Evolutionary conservation across 2,329 filamentous ascomycete genomes (phyloP).

Genomic region (Magnaporthiopsis incrustans): DNA sequence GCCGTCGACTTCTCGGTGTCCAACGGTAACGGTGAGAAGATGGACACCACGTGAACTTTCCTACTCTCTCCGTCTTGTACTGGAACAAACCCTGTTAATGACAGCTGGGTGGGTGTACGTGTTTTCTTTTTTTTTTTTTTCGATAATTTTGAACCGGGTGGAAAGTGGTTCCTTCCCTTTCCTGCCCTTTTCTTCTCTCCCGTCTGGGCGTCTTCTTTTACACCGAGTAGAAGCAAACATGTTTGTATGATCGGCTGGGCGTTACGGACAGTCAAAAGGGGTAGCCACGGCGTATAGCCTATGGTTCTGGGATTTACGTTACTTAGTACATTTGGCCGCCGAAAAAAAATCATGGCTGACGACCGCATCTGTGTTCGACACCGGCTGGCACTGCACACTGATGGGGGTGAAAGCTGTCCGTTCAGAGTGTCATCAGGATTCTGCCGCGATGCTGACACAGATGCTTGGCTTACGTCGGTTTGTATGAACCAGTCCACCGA

Average conservation of each 20-base stretch:
- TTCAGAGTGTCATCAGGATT: too few relatives aligned
- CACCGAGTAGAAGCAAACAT: background rate
- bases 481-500: background rate
- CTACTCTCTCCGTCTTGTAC: background rate
- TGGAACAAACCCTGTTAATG: background rate
- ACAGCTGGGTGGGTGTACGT: background rate
- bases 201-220: background rate
- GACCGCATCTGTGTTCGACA: too few relatives aligned
- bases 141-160: background rate
- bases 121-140: background rate
- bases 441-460: background rate
- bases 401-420: too few relatives aligned
- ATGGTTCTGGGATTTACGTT: too few relatives aligned
- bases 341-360: too few relatives aligned
- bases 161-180: background rate
- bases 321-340: too few relatives aligned
- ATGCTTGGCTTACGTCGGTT: background rate
- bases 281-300: too few relatives aligned
- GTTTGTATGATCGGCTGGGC: background rate
- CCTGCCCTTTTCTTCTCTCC: background rate
- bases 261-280: background rate
- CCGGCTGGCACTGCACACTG: too few relatives aligned
- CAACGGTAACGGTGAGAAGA: conserved; percentile 41
- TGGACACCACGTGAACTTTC: conserved; percentile 20
- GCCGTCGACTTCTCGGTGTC: conserved; percentile 60